These are phyloP conservation scores for Monosporascus cannonballus DNA, from an alignment of 2,329 filamentous ascomycete genomes.

Conservation along the genomic window DNA sequence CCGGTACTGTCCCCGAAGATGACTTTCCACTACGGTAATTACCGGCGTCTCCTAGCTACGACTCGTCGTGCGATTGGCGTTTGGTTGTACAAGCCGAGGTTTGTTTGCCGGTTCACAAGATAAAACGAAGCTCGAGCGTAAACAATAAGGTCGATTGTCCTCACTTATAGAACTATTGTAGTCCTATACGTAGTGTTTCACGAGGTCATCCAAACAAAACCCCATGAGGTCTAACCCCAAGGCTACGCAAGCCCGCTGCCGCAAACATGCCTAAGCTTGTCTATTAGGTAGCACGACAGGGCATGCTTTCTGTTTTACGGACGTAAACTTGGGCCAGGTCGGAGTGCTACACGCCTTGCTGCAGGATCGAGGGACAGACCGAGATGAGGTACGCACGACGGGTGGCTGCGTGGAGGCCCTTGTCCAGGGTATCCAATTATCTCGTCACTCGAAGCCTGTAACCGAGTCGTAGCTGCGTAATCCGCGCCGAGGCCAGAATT, in stretches of 20 bases:
- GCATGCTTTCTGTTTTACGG: slow-evolving; percentile 21
- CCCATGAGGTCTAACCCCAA: neutral
- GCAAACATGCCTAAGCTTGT: slow-evolving; percentile 10
- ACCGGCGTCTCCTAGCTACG: too few relatives aligned
- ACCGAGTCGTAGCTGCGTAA: slow-evolving; percentile 1
- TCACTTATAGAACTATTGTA: neutral
- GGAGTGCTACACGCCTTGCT: slow-evolving; percentile 23
- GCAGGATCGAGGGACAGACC: slow-evolving; percentile 29
- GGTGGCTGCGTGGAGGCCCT: slow-evolving; percentile 22
- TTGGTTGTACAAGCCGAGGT: neutral
- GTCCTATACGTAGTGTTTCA: slow-evolving; percentile 1
- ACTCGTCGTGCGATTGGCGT: too few relatives aligned
- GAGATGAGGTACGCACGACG: slow-evolving; percentile 27
- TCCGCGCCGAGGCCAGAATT: neutral
- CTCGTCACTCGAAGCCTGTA: slow-evolving; percentile 4
- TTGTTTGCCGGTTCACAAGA: neutral
- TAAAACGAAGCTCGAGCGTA: neutral
- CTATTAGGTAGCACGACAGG: slow-evolving; percentile 16
- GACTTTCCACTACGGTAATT: too few relatives aligned
- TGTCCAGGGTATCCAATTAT: slow-evolving; percentile 12
- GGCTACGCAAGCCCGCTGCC: slow-evolving; percentile 6
- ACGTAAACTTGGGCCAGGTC: slow-evolving; percentile 21
- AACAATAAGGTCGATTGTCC: neutral
- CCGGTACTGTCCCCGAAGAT: too few relatives aligned
- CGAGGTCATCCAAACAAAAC: slow-evolving; percentile 1